Base-by-base conservation (phyloP, 2,329 filamentous ascomycete species). In the Purpureocillium lavendulum region DNA sequence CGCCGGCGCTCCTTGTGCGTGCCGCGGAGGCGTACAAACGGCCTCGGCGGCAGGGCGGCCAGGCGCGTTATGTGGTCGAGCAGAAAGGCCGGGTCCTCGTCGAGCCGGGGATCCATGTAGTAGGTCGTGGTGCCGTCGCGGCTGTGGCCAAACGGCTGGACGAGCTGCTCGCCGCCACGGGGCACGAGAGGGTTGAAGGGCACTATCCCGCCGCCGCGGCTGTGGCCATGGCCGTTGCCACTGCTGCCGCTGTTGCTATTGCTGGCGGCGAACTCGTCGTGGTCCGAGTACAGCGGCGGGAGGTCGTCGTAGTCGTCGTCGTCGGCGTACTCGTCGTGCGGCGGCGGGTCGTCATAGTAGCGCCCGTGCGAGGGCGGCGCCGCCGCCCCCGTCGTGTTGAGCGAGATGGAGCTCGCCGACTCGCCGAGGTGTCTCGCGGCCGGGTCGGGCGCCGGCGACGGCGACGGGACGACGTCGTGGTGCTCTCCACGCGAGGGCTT, bases 1-100 rank as follows among this genome's bases (percentile, higher is more conserved):
- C 40, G 38, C 28, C 43, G 41, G 4, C 59, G 66, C 53, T 73
- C 61, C 11, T 49, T 59, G 55, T 81, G 77, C 4, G 67, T 67
- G 38, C 78, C 78, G 26, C 63, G 59, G 32, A 82, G 56, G 35
- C 63, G 65, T 8, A 80, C 63, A 38, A 61, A 68, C 0, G 70
- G 69, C n/a, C 73, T 66, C 1, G 76, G 75, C 4, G 77, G 75
- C 9, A 62, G 53, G 21, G 49, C 50, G 18, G 71, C 64, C 34
- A 73, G 67, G 7, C 55, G 48, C 1, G 49, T 49, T 44, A 79
- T 57, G 45, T 73, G 65, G 11, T 52, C 42, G 41, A 70, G 60
- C 15, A 80, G 62, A 17, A 61, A 57, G 4, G 51, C 46, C 3
- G 61, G 57, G 33, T 74, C 66, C 7, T 54, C 51, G 45, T 73